Conservation (phyloP, 225 moss, liverwort and hornwort genomes). For the Marchantia paleacea region DNA sequence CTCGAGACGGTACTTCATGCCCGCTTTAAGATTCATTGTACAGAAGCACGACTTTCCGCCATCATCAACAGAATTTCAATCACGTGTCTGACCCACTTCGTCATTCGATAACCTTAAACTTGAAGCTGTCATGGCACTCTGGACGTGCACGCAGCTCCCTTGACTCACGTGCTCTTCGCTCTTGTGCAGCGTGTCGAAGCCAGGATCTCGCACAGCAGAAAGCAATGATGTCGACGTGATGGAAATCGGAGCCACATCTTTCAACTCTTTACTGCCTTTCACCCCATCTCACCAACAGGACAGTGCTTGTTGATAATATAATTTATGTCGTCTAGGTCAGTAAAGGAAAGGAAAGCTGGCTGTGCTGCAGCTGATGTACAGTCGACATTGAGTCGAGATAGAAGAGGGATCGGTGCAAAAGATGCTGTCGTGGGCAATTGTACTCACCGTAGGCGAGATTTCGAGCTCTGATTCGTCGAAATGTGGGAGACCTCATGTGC, state of each 20-base stretch:
- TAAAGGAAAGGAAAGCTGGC: background rate
- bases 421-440: background rate
- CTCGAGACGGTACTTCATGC: background rate
- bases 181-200: constrained; percentile 63
- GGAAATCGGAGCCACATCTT: background rate
- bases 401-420: background rate
- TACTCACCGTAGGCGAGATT: too few relatives aligned
- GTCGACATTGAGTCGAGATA: background rate
- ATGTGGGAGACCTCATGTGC: too few relatives aligned
- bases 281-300: too few relatives aligned
- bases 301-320: too few relatives aligned
- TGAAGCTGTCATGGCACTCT: background rate
- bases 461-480: too few relatives aligned
- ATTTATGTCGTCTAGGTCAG: background rate
- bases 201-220: constrained; percentile 33
- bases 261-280: too few relatives aligned
- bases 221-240: background rate
- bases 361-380: background rate
- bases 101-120: background rate
- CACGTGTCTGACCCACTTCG: background rate
- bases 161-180: constrained; percentile 7
- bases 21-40: background rate
- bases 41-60: background rate
- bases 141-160: background rate
- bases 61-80: background rate